Conservation (phyloP, 352 stramenopile genomes). For the Phytophthora kernoviae region DNA sequence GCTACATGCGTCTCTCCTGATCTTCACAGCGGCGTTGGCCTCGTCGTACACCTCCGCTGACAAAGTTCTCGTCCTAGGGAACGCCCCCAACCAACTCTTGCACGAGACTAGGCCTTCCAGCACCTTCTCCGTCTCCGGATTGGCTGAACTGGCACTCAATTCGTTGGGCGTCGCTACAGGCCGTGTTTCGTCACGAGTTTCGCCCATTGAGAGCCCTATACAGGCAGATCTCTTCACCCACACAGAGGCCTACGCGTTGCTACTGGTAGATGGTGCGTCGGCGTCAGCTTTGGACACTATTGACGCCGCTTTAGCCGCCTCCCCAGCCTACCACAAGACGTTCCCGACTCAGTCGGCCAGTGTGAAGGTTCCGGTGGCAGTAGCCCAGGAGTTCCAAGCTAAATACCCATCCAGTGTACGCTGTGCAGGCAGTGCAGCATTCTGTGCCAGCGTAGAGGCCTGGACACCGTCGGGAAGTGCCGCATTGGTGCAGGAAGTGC, state of each 20-base stretch:
- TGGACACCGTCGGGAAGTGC: conserved; percentile 1
- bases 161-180: conserved; percentile 37
- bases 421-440: conserved; percentile 34
- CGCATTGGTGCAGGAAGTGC: conserved; percentile 28
- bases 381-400: conserved; percentile 33
- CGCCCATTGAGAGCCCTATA: conserved; percentile 28
- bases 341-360: conserved; percentile 26
- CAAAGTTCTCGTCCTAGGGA: conserved; percentile 36
- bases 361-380: conserved; percentile 27
- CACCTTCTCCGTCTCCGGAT: conserved; percentile 35
- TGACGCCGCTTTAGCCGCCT: conserved; percentile 21
- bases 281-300: conserved; percentile 21
- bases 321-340: conserved; percentile 33
- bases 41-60: conserved; percentile 15
- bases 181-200: conserved; percentile 23
- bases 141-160: conserved; percentile 45
- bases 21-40: conserved; percentile 16
- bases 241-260: conserved; percentile 35
- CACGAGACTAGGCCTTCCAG: conserved; percentile 17
- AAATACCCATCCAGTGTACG: conserved; percentile 17
- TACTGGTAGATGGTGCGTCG: conserved; percentile 38
- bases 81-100: conserved; percentile 22
- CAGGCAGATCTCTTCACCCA: conserved; percentile 52
- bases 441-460: conserved; percentile 30
- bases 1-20: conserved; percentile 12